Conservation (phyloP, 169 alveolate species). For the Neospora caninum region DNA sequence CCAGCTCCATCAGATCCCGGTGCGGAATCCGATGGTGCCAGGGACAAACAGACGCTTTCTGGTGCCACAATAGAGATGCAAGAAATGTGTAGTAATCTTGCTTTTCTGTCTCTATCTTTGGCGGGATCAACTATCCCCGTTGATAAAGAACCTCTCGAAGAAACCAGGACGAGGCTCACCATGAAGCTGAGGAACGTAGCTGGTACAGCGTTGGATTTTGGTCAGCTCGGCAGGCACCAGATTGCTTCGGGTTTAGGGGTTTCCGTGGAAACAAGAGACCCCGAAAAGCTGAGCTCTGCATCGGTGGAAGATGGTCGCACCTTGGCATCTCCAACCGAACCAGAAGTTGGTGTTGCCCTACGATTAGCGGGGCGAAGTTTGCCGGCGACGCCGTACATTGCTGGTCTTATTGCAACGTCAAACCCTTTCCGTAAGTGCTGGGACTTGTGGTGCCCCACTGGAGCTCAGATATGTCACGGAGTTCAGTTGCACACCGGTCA, state of each 20-base stretch:
- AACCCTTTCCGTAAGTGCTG: slow-evolving; percentile 12
- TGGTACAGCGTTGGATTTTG: background rate
- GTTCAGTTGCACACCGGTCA: background rate
- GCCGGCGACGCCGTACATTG: background rate
- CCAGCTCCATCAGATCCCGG: background rate
- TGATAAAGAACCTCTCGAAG: background rate
- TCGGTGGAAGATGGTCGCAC: background rate
- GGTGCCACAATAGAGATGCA: background rate
- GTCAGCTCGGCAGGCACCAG: slow-evolving; percentile 6
- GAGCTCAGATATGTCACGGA: too few species aligned
- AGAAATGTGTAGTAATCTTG: background rate
- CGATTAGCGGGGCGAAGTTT: background rate
- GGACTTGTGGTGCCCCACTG: too few species aligned
- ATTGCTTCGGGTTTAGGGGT: background rate
- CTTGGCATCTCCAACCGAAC: background rate
- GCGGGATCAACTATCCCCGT: background rate
- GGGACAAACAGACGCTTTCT: background rate
- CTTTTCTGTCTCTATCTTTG: slow-evolving; percentile 3
- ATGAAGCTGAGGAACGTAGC: background rate
- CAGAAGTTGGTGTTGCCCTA: too few species aligned
- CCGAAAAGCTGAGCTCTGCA: background rate
- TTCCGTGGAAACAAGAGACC: background rate
- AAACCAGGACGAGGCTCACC: background rate
- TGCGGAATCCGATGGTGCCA: background rate
- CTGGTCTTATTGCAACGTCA: background rate